Base-by-base conservation (phyloP, 345 rosid species). In the Conringia planisiliqua region DNA sequence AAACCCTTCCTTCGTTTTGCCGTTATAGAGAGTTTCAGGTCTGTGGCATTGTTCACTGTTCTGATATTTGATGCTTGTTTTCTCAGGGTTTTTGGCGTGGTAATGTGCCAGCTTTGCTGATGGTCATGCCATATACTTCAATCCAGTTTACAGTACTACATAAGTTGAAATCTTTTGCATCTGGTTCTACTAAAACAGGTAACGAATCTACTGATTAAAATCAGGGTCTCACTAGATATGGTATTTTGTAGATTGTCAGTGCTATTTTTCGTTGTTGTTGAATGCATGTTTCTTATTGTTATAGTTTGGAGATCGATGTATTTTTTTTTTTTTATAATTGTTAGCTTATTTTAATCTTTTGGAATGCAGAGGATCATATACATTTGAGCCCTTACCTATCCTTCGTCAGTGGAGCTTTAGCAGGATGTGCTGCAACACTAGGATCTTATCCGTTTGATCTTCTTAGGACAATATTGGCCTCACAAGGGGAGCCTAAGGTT, bases 371-470 rank as follows among this genome's bases (percentile, higher is more conserved):
- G 85, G 91, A 90, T 85, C 99, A 95, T 77, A 78, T 86, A 32
- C 83, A 86, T 40, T 77, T 90, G 84, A 90, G 96, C 75, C 96
- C 97, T 22, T 91, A 91, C 66, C 73, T 95, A 44, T 87, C 97
- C 24, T 95, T 84, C 52, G 48, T 86, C 60, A 95, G 97, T 52
- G 97, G 99, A 73, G 95, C 93, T 29, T 71, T 92, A 76, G 97
- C 99, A 62, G 97, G 97, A 55, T 95, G 92, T 81, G 90, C 95
- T 40, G 99, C 99, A 76, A 95, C 99, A 5, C 54, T 95, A 78
- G 99, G 99, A 61, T 89, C 99, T n/a, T 95, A 95, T 82, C 99
- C 99, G 16, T 95, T 95, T 78, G 99, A 95, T 86, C 97, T 95
- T 74, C 67, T 95, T 1, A 79, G 99, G 72, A 95, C 99, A 20